Evolutionary conservation across 2,329 filamentous ascomycete genomes (phyloP).

Genomic region (Trichophyton schoenleinii): DNA sequence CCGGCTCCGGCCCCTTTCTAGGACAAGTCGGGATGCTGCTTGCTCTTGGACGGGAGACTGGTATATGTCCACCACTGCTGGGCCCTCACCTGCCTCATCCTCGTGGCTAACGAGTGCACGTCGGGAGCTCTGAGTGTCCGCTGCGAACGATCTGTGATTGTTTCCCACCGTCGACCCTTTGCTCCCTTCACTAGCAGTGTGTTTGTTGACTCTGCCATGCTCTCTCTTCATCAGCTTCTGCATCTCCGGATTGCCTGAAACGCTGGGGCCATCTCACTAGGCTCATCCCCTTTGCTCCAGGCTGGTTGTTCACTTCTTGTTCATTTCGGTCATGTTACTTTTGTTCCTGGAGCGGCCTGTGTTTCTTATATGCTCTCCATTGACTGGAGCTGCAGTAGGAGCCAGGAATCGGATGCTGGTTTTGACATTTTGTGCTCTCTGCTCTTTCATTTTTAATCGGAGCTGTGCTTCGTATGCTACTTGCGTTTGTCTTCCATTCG

Average conservation of each 20-base stretch:
- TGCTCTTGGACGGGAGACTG: not conserved
- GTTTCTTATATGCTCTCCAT: constrained; percentile 15
- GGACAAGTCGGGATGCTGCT: constrained; percentile 7
- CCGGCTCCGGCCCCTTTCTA: constrained; percentile 10
- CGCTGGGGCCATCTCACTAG: constrained; percentile 24
- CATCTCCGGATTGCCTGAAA: no score
- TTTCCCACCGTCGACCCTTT: constrained; percentile 3
- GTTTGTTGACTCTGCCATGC: not conserved
- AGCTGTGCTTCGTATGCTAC: constrained; percentile 27
- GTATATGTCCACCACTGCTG: constrained; percentile 6
- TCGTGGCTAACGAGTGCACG: not conserved
- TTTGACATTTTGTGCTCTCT: constrained; percentile 6
- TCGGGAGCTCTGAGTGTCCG: not conserved
- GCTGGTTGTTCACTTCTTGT: constrained; percentile 27
- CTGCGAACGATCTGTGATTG: constrained; percentile 8
- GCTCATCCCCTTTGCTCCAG: constrained; percentile 44
- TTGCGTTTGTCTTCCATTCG: constrained; percentile 3
- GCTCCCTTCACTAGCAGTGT: not conserved
- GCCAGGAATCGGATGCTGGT: constrained; percentile 42
- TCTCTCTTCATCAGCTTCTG: not conserved
- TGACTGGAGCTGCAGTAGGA: constrained; percentile 17
- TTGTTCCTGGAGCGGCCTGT: constrained; percentile 25
- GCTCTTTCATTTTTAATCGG: constrained; percentile 20
- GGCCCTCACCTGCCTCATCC: constrained; percentile 2
- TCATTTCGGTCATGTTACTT: constrained; percentile 7